Evolutionary conservation across 352 stramenopile genomes (phyloP), one percentile per base, ranked within the genome.

Genomic region (Aphanomyces stellatus): DNA sequence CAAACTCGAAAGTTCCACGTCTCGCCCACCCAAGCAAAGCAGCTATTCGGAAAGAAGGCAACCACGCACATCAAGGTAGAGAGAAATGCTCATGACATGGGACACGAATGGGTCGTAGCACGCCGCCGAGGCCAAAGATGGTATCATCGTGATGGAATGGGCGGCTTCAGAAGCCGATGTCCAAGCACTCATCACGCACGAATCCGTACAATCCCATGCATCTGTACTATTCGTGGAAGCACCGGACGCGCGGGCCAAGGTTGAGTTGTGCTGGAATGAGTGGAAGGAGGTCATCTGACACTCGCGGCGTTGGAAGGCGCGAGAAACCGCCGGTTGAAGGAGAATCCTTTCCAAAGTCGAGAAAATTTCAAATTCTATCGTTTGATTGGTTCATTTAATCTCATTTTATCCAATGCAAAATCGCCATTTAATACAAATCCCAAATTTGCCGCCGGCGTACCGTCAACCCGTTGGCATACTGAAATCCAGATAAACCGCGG

Each of bases 241-340:
- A 5, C 28, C 17, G 7, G 19, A 41, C 43, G 60, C 37, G 10
- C 10, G 8, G 10, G 41, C 48, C 30, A 59, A 59, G 24, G 25
- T 49, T n/a, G 60, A 67, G n/a, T 24, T 67, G 1, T 67, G 60
- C 30, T 67, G 60, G 60, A 41, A 22, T 35, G 37, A 42, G 24
- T 67, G 60, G 60, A 67, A 67, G 28, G 60, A 67, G 57, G 30
- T 34, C 10, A 67, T 67, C 41, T 67, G 55, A 63, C 10, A 56
- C 19, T n/a, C n/a, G n/a, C n/a, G n/a, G n/a, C n/a, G n/a, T n/a
- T n/a, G n/a, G n/a, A n/a, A n/a, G n/a, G n/a, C 28, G 49, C 8
- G 8, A 8, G 17, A 43, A 8, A 17, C 17, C 37, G 37, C 37
- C 17, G 37, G 8, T 43, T 43, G 37, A 17, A 43, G 8, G 37